Evolutionary conservation across 805 yeast genomes (phyloP), one percentile per base, ranked within the genome.

Genomic region (Hanseniaspora mollemarum): DNA sequence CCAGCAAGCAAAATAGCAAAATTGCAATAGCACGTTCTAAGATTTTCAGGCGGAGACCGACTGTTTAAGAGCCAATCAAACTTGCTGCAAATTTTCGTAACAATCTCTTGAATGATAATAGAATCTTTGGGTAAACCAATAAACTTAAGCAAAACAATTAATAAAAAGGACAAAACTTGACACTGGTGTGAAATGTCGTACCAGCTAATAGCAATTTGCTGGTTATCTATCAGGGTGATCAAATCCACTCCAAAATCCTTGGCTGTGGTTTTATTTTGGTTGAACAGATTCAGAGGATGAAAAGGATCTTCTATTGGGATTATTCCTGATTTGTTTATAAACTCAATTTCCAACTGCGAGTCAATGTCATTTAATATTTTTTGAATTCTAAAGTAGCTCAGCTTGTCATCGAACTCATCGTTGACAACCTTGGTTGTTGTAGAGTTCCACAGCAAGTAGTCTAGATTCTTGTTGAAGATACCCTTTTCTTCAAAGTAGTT

Each of bases 121-220:
- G 67, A 63, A 50, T 61, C 62, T 49, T 60, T 64, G 16, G 67
- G 65, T 15, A 65, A 54, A 26, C 67, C 65, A 22, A 65, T 51
- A 15, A 65, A 53, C 45, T 63, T 65, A 39, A 64, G 53, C 24
- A 64, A 46, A 10, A 64, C 67, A 31, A 64, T 64, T 10, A 65
- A 45, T 22, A 64, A 52, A 41, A 64, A 63, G 0, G 67, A 65
- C 13, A 65, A 54, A 1, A 62, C 68, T 55, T 65, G 68, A 1
- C 67, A 62, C 49, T 65, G 68, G 53, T 65, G 68, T 3, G 68
- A 64, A 15, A 65, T 65, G 49, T 65, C 68, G 53, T 65, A 65
- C 68, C 68, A 65, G 48, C 67, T 64, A 8, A 65, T 60, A 5
- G 67, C 67, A 21, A 65, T 57, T 40, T 62, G 61, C n/a, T 43